phyloP scores from a whole-genome alignment of 768 basidiomycete genomes.

The Zangia roseola region DNA sequence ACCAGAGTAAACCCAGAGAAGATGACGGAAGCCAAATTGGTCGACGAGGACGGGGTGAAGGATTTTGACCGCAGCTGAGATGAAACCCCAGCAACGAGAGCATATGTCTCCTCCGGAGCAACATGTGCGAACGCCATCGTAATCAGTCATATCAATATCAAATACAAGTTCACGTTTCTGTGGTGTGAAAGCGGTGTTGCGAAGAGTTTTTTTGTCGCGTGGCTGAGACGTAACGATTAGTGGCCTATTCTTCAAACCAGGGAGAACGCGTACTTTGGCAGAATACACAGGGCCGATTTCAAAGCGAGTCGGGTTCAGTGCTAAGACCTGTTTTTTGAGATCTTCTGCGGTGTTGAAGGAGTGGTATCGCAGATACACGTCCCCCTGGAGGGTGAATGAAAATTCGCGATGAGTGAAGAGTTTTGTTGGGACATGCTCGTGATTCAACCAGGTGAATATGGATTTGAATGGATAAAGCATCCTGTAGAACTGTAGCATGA shows the following conservation, averaged over 20 bases:
- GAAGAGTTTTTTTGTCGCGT: conserved; percentile 81
- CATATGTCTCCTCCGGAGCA: conserved; percentile 92
- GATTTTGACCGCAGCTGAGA: conserved; percentile 87
- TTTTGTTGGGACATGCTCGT: conserved; percentile 73
- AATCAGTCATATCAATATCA: conserved; percentile 99
- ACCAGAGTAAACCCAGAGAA: conserved; percentile 98
- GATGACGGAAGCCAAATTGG: conserved; percentile 86
- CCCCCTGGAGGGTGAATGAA: conserved; percentile 87
- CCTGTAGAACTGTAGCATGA: conserved; percentile 81
- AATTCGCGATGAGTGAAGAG: conserved; percentile 95
- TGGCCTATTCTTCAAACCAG: background rate
- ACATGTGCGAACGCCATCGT: conserved; percentile 93
- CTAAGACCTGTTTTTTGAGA: conserved; percentile 84
- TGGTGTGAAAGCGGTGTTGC: conserved; percentile 67
- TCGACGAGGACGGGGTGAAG: conserved; percentile 76
- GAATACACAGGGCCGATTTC: conserved; percentile 96
- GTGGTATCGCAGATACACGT: conserved; percentile 93
- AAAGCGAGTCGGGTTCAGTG: conserved; percentile 88
- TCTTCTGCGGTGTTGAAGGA: conserved; percentile 85
- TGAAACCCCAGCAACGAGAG: conserved; percentile 91
- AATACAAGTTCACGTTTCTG: conserved; percentile 91
- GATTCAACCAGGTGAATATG: conserved; percentile 93
- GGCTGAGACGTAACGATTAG: conserved; percentile 50
- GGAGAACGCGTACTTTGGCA: conserved; percentile 60
- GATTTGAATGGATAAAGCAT: conserved; percentile 94